Base-by-base conservation (phyloP, 148 eudicot species). In the Nepenthes gracilis region DNA sequence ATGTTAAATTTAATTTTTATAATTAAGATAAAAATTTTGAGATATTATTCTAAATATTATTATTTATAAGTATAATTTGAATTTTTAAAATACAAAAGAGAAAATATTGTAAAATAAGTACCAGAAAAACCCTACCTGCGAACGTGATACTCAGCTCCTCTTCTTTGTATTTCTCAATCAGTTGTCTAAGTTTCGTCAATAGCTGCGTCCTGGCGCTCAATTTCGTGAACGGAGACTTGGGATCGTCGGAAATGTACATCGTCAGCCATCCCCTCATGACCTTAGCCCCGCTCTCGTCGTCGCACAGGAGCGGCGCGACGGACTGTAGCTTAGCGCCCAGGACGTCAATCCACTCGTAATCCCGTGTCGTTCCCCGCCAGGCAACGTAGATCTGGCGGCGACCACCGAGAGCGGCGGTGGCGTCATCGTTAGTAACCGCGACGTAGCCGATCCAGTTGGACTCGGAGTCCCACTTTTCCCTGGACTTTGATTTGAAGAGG, bases 381-480 rank as follows among this genome's bases (percentile, higher is more conserved):
- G 64, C 90, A 6, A 87, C 81, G 33, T 84, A 87, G 43, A 84
- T 63, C 65, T 87, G 23, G 23, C 23, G 87, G 0, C 95, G 75
- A 6, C 87, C 72, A 40, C 95, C 90, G 9, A 70, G 54, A 38
- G 61, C 55, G 10, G 7, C n/a, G 9, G 75, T 72, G 15, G 33
- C 66, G 7, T 66, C 77, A 43, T 84, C 95, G 2, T 70, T 81
- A 7, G 87, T 71, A 14, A 74, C 75, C 0, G 83, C 95, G 0
- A 87, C 47, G 43, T 74, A 87, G 4, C 95, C 95, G 6, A 83
- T 84, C 90, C 87, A 84, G 13, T 87, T 87, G 0, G 87, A 79
- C 77, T 87, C 95, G 45, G 77, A 57, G 57, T 87, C 95, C 95
- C 95, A 87, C n/a, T 61, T 49, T 63, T 87, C 87, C 2, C 85